Evolutionary conservation across 495 filamentous ascomycete species (phyloP), one percentile per base, ranked within the genome.

Genomic region (Opeltia flavorubescens): DNA sequence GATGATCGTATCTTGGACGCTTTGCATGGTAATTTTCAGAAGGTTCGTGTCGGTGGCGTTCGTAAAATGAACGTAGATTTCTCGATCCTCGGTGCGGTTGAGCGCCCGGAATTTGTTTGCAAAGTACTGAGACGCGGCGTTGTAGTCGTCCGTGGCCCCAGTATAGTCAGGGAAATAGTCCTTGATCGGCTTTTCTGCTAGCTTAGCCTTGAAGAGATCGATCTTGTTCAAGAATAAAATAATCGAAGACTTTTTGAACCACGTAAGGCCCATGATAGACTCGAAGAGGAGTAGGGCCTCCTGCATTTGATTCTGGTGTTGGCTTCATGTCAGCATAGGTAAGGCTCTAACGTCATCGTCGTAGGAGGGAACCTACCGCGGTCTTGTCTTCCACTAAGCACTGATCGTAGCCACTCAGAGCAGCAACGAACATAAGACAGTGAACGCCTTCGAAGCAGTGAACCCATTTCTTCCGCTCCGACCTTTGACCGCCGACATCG

Each of bases 211-310:
- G 76, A 98, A 98, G 13, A 95, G 75, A 66, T 98, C 91, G 65
- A 95, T 95, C 74, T 98, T 98, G 79, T 98, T 98, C 47, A 98
- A 72, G 71, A 98, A 98, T 31, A 98, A 77, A 51, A 98, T 98
- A 57, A 98, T 85, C 15, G 91, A 83, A 34, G 91, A 94, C 54
- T 84, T 85, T 55, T 87, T 83, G 66, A 98, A 98, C 89, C 93
- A 98, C 56, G 93, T 83, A 20, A 88, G 94, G 59, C 95, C 95
- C 59, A 86, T 86, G 54, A 98, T 88, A 8, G 86, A 94, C 65
- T 98, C 91, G 66, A 95, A 98, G 15, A 98, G 75, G 80, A 95
- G 95, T 50, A 98, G 74, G 4, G 91, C 93, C 66, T 98, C 91
- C 65, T 94, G 89, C 91, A 98, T 98, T 89, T 95, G 91, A 59